Percentiles rank a stretch among this genome's conserved stretches.
Evolutionary conservation across 2,329 filamentous ascomycete genomes (phyloP).

Genomic region (Colletotrichum brevisporum): DNA sequence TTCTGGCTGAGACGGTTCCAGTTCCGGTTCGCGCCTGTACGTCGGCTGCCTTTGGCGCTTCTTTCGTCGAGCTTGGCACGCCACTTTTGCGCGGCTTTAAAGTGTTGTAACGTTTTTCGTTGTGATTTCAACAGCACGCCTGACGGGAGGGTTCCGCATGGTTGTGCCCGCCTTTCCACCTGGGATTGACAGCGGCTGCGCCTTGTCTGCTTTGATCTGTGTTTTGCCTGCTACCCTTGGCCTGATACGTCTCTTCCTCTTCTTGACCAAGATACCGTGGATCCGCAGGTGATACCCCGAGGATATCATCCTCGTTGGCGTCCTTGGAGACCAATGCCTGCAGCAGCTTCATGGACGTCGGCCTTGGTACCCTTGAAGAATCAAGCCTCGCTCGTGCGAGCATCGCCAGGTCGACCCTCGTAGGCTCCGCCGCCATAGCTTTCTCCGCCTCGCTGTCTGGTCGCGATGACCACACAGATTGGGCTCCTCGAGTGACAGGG

Average conservation of each 20-base stretch:
- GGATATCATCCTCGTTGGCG: slow-evolving; percentile 50
- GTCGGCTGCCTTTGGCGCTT: not conserved
- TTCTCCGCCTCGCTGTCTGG: slow-evolving; percentile 33
- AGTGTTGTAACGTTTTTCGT: not conserved
- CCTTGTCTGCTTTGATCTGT: too few species aligned
- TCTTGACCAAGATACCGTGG: not conserved
- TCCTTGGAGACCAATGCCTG: slow-evolving; percentile 39
- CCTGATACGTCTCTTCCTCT: not conserved
- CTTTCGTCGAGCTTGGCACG: not conserved
- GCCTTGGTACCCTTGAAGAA: slow-evolving; percentile 20
- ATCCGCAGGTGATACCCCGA: slow-evolving; percentile 36
- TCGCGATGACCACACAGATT: slow-evolving; percentile 39
- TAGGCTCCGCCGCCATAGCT: not conserved
- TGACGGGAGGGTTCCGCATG: too few species aligned
- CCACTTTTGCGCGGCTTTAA: too few species aligned
- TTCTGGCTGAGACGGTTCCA: not conserved
- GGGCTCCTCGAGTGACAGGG: slow-evolving; percentile 20
- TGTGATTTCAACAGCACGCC: not conserved
- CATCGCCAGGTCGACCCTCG: slow-evolving; percentile 22
- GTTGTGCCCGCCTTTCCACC: too few species aligned
- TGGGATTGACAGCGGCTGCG: too few species aligned
- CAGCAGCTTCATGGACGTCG: slow-evolving; percentile 27
- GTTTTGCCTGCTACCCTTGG: too few species aligned
- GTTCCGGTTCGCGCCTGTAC: not conserved
- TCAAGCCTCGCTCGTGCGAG: slow-evolving; percentile 25